Evolutionary conservation across 164 flowering plant genomes (phyloP).

Genomic region (Stephania japonica): DNA sequence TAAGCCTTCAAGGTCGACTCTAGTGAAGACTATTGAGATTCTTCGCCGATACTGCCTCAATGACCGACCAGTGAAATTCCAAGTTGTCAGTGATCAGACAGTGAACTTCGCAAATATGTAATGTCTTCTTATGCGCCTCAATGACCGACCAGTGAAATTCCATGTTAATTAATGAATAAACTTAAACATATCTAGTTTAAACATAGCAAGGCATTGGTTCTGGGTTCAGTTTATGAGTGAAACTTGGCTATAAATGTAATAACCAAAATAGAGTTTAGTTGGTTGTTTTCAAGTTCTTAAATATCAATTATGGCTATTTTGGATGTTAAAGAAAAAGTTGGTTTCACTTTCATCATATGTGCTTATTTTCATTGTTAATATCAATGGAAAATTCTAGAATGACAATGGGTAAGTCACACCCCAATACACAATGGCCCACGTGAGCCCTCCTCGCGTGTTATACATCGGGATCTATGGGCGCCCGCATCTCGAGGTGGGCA

Average conservation of each 20-base stretch:
- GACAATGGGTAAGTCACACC: too few species aligned
- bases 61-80: slow-evolving; percentile 89
- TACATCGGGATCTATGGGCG: too few species aligned
- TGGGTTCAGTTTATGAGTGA: background rate
- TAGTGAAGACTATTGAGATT: slow-evolving; percentile 87
- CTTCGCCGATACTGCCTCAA: slow-evolving; percentile 84
- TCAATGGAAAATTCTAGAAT: too few species aligned
- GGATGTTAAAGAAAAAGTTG: background rate
- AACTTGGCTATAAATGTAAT: background rate
- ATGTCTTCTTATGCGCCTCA: slow-evolving; percentile 15
- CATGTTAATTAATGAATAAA: background rate
- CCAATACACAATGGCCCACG: too few species aligned
- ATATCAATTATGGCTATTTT: too few species aligned
- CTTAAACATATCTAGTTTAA: background rate
- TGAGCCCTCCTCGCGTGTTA: too few species aligned
- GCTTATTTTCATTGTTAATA: background rate
- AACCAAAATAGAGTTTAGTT: background rate
- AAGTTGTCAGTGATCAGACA: slow-evolving; percentile 99
- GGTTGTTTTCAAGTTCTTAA: background rate
- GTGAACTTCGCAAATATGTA: slow-evolving; percentile 82
- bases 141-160: too few species aligned
- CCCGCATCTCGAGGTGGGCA: too few species aligned
- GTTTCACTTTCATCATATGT: background rate
- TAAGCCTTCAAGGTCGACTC: slow-evolving; percentile 89
- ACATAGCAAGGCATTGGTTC: background rate